A percentile compares a stretch with the other conserved stretches of the same genome.
Conservation (phyloP, 1,139 yeast species). For the Candida buenavistaensis region DNA sequence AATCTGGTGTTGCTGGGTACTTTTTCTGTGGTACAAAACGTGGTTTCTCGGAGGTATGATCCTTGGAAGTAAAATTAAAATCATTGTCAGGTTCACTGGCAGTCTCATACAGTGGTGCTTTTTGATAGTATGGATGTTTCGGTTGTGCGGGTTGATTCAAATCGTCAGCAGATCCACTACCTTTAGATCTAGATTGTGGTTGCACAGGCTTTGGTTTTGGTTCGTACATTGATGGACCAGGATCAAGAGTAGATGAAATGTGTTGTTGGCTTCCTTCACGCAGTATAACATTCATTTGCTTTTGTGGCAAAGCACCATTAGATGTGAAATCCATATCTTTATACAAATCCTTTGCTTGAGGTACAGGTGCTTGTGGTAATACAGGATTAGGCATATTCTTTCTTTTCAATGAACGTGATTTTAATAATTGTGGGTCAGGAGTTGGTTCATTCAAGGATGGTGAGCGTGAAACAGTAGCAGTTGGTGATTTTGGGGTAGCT, state of each 20-base stretch:
- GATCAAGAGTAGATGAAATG: constrained; percentile 3
- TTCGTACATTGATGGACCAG: constrained; percentile 6
- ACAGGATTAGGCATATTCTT: constrained; percentile 28
- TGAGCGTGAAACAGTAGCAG: constrained; percentile 7
- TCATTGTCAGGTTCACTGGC: constrained; percentile 19
- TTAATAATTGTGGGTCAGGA: constrained; percentile 20
- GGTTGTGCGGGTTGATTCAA: neutral
- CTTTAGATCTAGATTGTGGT: neutral
- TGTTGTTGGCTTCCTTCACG: constrained; percentile 6
- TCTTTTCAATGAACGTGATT: constrained; percentile 27
- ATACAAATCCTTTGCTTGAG: constrained; percentile 21
- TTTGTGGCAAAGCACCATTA: constrained; percentile 43
- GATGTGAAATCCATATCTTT: constrained; percentile 44
- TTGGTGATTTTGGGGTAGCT: constrained; percentile 20
- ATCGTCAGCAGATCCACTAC: neutral
- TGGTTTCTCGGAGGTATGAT: too few relatives aligned
- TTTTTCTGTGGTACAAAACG: too few relatives aligned
- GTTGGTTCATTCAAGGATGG: constrained; percentile 18
- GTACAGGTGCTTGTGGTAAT: constrained; percentile 5
- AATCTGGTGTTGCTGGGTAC: constrained; percentile 27
- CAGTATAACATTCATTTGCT: constrained; percentile 41
- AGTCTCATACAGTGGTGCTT: constrained; percentile 8
- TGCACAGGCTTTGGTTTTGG: constrained; percentile 1
- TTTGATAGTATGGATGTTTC: constrained; percentile 20
- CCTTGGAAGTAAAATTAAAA: constrained; percentile 35